phyloP scores from a whole-genome alignment of 495 filamentous ascomycete species.

The Podospora conica region DNA sequence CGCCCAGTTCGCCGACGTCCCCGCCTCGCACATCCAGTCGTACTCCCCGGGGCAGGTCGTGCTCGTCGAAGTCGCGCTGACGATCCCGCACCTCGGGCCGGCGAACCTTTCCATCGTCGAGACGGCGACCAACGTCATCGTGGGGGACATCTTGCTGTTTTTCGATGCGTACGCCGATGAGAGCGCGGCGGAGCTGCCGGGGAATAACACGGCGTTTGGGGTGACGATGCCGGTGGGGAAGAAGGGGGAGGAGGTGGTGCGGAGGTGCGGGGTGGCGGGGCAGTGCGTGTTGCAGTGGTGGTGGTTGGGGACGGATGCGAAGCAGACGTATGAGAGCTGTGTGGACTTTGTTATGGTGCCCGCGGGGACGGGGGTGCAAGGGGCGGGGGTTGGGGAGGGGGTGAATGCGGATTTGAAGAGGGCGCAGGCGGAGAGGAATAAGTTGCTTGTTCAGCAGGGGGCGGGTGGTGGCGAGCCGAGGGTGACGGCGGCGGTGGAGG shows the following conservation, averaged over 20 bases:
- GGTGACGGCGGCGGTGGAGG: neutral
- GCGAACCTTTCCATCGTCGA: conserved; percentile 65
- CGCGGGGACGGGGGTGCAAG: neutral
- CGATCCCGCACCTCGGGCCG: conserved; percentile 57
- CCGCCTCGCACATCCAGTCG: conserved; percentile 46
- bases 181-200: conserved; percentile 38
- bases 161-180: conserved; percentile 45
- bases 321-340: conserved; percentile 66
- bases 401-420: conserved; percentile 1
- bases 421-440: neutral
- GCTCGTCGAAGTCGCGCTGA: conserved; percentile 40
- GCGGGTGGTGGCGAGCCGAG: neutral
- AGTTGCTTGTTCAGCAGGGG: neutral
- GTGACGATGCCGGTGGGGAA: conserved; percentile 50
- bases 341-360: conserved; percentile 47
- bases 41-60: conserved; percentile 55
- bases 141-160: conserved; percentile 46
- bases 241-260: neutral
- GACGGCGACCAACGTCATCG: conserved; percentile 51
- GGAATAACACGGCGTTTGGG: conserved; percentile 56
- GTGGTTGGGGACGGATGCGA: conserved; percentile 57
- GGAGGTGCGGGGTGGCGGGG: conserved; percentile 48
- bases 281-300: conserved; percentile 53
- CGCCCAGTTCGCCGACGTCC: conserved; percentile 62
- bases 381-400: neutral